These are phyloP conservation scores for Trichosporon sp. DNA, from an alignment of 1,284 basidiomycete genomes.

Conservation along the genomic window DNA sequence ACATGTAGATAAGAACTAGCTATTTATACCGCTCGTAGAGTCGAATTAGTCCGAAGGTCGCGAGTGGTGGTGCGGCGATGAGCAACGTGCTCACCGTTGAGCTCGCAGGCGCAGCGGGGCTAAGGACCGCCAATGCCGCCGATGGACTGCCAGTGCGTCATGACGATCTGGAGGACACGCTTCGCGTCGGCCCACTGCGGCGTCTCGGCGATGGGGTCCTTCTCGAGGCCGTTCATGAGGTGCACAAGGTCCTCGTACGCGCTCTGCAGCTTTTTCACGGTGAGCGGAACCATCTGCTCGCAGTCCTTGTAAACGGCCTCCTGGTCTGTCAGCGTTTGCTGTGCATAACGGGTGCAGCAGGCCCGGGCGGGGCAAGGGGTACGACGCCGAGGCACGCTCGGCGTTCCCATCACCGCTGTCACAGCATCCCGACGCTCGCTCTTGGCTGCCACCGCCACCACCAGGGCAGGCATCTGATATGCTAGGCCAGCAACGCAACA, in stretches of 20 bases:
- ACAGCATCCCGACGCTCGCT: neutral
- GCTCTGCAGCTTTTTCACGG: constrained; percentile 59
- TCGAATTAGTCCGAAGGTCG: neutral
- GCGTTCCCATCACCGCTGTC: neutral
- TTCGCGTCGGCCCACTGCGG: constrained; percentile 30
- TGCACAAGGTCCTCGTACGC: constrained; percentile 63
- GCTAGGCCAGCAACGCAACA: no score
- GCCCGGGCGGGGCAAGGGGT: neutral
- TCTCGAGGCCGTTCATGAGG: constrained; percentile 54
- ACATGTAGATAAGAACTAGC: neutral
- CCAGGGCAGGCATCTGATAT: neutral
- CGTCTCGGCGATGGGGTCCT: constrained; percentile 23
- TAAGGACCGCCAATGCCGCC: neutral
- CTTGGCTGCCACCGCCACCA: neutral
- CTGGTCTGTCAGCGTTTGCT: constrained; percentile 49
- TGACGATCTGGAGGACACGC: constrained; percentile 25
- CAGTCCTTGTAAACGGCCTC: constrained; percentile 70
- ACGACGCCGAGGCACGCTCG: neutral
- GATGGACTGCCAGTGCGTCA: constrained; percentile 20
- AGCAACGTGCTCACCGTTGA: no score
- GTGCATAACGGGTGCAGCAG: neutral
- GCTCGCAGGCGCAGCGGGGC: neutral
- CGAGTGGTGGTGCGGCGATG: neutral
- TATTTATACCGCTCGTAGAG: neutral
- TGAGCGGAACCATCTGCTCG: constrained; percentile 71